phyloP scores from a whole-genome alignment of 257 asterid species.

The Solanum stenotomum region DNA sequence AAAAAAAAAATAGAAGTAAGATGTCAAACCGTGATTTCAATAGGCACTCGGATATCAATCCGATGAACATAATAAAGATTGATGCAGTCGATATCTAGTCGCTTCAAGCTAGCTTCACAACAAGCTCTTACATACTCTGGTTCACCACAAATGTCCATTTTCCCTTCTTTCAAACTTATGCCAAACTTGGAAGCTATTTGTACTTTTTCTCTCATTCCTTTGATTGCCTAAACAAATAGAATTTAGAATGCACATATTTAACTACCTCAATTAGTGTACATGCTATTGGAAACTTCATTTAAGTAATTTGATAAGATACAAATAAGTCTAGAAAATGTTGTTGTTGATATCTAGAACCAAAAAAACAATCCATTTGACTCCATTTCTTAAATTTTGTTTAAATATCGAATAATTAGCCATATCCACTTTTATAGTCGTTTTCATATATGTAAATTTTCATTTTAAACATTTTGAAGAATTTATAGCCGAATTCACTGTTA shows the following conservation, averaged over 20 bases:
- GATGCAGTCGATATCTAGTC: conserved; percentile 15
- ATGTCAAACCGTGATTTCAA: conserved; percentile 33
- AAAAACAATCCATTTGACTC: not conserved
- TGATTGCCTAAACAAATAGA: conserved; percentile 14
- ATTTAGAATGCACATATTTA: too few relatives aligned
- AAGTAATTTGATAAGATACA: not conserved
- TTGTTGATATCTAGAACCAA: not conserved
- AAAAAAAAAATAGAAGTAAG: not conserved
- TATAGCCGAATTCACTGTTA: not conserved
- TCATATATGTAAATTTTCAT: not conserved
- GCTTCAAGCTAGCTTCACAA: conserved; percentile 28
- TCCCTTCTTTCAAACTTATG: not conserved
- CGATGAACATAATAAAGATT: conserved; percentile 30
- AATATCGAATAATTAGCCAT: too few relatives aligned
- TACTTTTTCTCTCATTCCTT: conserved; percentile 23
- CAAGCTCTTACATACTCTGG: conserved; percentile 26
- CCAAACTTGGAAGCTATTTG: conserved; percentile 24
- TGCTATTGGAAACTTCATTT: not conserved
- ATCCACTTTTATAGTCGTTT: not conserved
- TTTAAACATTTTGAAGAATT: not conserved
- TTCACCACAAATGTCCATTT: conserved; percentile 18
- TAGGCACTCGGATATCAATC: conserved; percentile 21
- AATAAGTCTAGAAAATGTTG: not conserved
- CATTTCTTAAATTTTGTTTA: too few relatives aligned
- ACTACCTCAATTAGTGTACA: not conserved